These are phyloP conservation scores for Jatropha curcas DNA, from an alignment of 345 rosid genomes.

Conservation along the genomic window DNA sequence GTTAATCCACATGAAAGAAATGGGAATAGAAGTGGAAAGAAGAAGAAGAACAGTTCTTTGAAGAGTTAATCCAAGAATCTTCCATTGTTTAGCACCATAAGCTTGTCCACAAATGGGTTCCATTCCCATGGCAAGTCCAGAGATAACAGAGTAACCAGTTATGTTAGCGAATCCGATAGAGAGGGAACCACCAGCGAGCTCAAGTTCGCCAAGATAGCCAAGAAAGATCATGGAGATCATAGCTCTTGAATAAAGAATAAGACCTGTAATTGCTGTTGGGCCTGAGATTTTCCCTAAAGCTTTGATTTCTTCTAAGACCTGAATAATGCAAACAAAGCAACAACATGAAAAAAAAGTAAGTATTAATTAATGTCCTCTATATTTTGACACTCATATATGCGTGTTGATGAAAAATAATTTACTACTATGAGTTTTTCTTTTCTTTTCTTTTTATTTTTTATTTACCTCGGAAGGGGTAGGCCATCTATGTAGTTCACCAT, in stretches of 20 bases:
- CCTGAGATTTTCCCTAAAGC: slow-evolving; percentile 89
- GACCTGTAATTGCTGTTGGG: slow-evolving; percentile 79
- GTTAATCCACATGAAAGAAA: slow-evolving; percentile 81
- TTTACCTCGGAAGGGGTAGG: slow-evolving; percentile 83
- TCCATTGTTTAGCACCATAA: slow-evolving; percentile 87
- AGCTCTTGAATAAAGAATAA: slow-evolving; percentile 83
- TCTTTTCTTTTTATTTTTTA: slow-evolving; percentile 18
- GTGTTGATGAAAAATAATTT: too few relatives aligned
- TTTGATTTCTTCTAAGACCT: slow-evolving; percentile 81
- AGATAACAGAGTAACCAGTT: slow-evolving; percentile 94
- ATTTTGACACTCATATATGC: too few relatives aligned
- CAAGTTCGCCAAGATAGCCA: slow-evolving; percentile 93
- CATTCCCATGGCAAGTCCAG: slow-evolving; percentile 99
- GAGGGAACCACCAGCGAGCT: slow-evolving; percentile 95
- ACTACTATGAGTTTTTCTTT: neutral
- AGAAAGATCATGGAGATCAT: slow-evolving; percentile 98
- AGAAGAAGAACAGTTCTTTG: slow-evolving; percentile 95
- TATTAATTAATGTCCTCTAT: too few relatives aligned
- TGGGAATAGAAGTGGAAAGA: slow-evolving; percentile 75
- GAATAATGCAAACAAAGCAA: slow-evolving; percentile 28
- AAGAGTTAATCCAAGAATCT: slow-evolving; percentile 85
- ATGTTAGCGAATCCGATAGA: slow-evolving; percentile 95
- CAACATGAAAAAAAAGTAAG: slow-evolving; percentile 11
- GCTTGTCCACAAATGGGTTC: slow-evolving; percentile 99
- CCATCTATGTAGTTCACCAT: slow-evolving; percentile 53